Evolutionary conservation across 2,329 filamentous ascomycete genomes (phyloP).

Genomic region (Berkeleyomyces rouxiae): DNA sequence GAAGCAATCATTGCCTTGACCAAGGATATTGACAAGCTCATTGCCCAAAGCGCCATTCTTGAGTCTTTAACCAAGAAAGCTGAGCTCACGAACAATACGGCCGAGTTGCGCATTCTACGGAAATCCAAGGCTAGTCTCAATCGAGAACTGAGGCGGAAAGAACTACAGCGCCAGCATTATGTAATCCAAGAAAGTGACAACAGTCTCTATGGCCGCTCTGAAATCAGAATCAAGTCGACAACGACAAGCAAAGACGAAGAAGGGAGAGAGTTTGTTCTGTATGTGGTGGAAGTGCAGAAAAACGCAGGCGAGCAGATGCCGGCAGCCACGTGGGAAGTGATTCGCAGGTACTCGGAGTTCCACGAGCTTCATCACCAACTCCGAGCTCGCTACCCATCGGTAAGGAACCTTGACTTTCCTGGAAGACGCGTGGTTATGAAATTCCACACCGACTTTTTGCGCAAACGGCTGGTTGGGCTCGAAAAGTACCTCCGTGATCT

Average conservation of each 20-base stretch:
- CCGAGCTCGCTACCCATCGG: slow-evolving; percentile 68
- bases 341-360: slow-evolving; percentile 92
- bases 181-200: slow-evolving; percentile 96
- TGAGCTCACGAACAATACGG: slow-evolving; percentile 90
- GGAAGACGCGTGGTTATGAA: slow-evolving; percentile 88
- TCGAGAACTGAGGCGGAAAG: slow-evolving; percentile 81
- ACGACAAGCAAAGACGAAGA: slow-evolving; percentile 86
- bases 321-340: slow-evolving; percentile 83
- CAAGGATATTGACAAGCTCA: slow-evolving; percentile 75
- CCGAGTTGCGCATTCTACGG: slow-evolving; percentile 75
- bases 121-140: slow-evolving; percentile 91
- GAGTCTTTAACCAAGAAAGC: slow-evolving; percentile 87
- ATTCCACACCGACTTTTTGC: slow-evolving; percentile 84
- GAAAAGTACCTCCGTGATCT: slow-evolving; percentile 75
- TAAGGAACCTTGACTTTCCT: slow-evolving; percentile 81
- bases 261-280: slow-evolving; percentile 83
- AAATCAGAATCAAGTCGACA: slow-evolving; percentile 77
- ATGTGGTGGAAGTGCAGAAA: slow-evolving; percentile 79
- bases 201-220: slow-evolving; percentile 82
- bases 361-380: slow-evolving; percentile 86
- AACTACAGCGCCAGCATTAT: slow-evolving; percentile 91
- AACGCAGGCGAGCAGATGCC: slow-evolving; percentile 91
- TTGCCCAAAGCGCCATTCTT: slow-evolving; percentile 75
- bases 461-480: slow-evolving; percentile 68
- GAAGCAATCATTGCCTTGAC: slow-evolving; percentile 85